Percentiles rank a stretch among this genome's conserved stretches.
Conservation (phyloP, 2,329 filamentous ascomycete species). For the Aspergillus intermedius region DNA sequence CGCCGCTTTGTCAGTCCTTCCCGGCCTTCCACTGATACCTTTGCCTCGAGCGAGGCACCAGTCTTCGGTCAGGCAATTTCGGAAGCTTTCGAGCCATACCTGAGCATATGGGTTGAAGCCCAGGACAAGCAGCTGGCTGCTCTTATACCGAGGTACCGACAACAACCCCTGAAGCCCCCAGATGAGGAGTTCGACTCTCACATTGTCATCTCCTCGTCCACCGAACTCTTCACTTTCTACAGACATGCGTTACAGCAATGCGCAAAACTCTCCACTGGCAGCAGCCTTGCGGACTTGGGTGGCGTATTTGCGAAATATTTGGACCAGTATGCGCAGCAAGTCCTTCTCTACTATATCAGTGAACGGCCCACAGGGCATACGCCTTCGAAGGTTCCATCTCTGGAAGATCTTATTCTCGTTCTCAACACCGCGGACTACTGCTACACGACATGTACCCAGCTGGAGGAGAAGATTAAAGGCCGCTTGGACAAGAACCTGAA, state of each 20-base stretch:
- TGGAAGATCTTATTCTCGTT: constrained; percentile 77
- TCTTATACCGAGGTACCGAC: constrained; percentile 82
- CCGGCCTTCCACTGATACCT: constrained; percentile 79
- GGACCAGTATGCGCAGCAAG: constrained; percentile 90
- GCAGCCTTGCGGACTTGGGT: constrained; percentile 74
- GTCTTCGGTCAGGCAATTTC: constrained; percentile 88
- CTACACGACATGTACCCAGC: constrained; percentile 83
- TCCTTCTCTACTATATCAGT: constrained; percentile 66
- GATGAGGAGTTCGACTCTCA: constrained; percentile 92
- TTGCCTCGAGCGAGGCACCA: constrained; percentile 69
- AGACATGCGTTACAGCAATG: constrained; percentile 88
- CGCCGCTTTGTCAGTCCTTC: constrained; percentile 66
- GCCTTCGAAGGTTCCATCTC: constrained; percentile 43
- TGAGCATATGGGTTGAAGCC: constrained; percentile 94
- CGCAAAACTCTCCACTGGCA: constrained; percentile 89
- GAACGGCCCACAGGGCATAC: constrained; percentile 52
- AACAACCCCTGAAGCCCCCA: constrained; percentile 67
- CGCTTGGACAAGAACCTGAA: constrained; percentile 75
- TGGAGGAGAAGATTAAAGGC: constrained; percentile 90
- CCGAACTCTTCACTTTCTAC: constrained; percentile 96
- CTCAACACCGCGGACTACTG: constrained; percentile 98
- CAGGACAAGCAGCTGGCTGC: constrained; percentile 81
- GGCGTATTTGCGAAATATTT: constrained; percentile 85
- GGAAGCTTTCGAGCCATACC: constrained; percentile 92
- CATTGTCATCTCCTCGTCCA: constrained; percentile 85